These are phyloP conservation scores for Eucalyptus leucophloia DNA, from an alignment of 345 rosid genomes.

Conservation along the genomic window DNA sequence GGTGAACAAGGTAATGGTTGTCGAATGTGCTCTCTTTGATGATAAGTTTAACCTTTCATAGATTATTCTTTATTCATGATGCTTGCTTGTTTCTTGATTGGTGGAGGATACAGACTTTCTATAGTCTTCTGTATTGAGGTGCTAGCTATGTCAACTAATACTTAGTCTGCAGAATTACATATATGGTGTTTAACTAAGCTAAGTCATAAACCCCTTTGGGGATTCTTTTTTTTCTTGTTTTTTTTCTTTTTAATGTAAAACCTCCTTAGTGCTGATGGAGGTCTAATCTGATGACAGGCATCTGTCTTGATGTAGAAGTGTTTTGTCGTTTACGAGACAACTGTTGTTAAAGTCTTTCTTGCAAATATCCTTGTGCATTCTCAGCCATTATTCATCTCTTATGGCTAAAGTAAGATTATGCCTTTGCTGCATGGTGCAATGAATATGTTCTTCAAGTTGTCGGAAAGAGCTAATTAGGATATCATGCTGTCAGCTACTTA, in stretches of 20 bases:
- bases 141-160: not conserved
- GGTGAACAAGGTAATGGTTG: not conserved
- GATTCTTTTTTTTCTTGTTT: not conserved
- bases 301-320: not conserved
- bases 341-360: not conserved
- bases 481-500: not conserved
- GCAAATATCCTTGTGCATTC: not conserved
- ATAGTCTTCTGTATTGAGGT: not conserved
- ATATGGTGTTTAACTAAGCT: not conserved
- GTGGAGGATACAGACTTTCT: not conserved
- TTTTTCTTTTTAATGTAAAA: not conserved
- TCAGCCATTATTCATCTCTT: not conserved
- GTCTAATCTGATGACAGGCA: not conserved
- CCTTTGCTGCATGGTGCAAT: not conserved
- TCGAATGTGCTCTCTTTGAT: not conserved
- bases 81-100: not conserved
- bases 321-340: not conserved
- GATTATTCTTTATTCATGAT: not conserved
- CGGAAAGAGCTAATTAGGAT: not conserved
- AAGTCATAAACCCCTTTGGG: not conserved
- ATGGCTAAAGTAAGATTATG: not conserved
- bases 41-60: not conserved
- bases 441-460: not conserved
- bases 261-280: not conserved
- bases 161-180: not conserved